These are phyloP conservation scores for Cordyceps cateniannulata DNA, from an alignment of 2,329 filamentous ascomycete genomes.

Conservation along the genomic window DNA sequence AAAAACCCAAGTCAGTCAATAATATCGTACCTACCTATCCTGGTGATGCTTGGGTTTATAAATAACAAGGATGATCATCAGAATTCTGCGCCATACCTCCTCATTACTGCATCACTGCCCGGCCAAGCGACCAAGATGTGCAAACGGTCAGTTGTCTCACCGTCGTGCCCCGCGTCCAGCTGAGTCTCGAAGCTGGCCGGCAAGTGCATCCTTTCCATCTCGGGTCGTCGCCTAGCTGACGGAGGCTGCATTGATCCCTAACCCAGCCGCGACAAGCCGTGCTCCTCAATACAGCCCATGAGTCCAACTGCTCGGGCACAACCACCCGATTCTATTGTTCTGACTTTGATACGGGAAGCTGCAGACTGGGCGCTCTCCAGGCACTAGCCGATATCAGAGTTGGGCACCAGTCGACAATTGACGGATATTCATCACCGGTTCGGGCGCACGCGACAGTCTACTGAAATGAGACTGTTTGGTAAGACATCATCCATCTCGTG, in stretches of 20 bases:
- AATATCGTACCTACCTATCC: not conserved
- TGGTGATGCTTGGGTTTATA: not conserved
- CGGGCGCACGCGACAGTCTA: not conserved
- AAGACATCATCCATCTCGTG: not conserved
- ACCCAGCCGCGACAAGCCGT: not conserved
- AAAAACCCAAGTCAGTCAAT: not conserved
- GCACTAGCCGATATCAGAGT: not conserved
- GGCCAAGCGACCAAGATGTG: not conserved
- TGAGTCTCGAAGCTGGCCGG: not conserved
- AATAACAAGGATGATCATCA: not conserved
- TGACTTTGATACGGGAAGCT: not conserved
- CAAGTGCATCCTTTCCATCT: not conserved
- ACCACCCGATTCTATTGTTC: not conserved
- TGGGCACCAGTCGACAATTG: not conserved
- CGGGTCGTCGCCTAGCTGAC: slow-evolving; percentile 1
- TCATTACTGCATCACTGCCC: not conserved
- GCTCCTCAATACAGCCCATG: not conserved
- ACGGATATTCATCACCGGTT: not conserved
- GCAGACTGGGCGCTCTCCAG: not conserved
- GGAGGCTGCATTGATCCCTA: not conserved
- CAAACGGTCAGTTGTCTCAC: not conserved
- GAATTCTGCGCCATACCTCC: not conserved
- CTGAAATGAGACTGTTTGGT: not conserved
- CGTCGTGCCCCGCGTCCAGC: not conserved
- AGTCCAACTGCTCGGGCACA: not conserved